phyloP scores from a whole-genome alignment of 2,329 filamentous ascomycete species.

The Fusarium illudens region DNA sequence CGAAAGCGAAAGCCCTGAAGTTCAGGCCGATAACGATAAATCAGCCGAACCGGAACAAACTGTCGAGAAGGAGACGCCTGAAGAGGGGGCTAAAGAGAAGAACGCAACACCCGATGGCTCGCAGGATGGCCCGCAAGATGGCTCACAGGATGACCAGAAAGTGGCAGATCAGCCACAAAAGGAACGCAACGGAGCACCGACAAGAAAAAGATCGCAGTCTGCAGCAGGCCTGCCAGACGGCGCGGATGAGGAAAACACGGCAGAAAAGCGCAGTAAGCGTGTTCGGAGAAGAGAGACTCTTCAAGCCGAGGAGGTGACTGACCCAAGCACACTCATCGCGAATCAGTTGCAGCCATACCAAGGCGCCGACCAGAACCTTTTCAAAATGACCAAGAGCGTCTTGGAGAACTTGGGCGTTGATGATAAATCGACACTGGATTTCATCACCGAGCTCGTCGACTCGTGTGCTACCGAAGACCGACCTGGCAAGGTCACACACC shows the following conservation, averaged over 20 bases:
- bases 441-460: constrained; percentile 61
- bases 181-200: constrained; percentile 51
- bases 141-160: constrained; percentile 39
- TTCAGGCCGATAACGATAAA: constrained; percentile 14
- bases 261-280: constrained; percentile 71
- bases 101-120: constrained; percentile 34
- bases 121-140: constrained; percentile 39
- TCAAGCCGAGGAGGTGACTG: constrained; percentile 60
- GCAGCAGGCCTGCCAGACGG: constrained; percentile 65
- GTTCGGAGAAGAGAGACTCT: constrained; percentile 66
- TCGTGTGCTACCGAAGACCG: constrained; percentile 62
- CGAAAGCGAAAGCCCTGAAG: constrained; percentile 24
- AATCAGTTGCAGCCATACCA: constrained; percentile 66
- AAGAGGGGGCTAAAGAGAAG: constrained; percentile 27
- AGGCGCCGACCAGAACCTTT: constrained; percentile 64
- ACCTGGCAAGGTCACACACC: constrained; percentile 56
- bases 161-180: constrained; percentile 44
- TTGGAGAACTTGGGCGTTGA: constrained; percentile 64
- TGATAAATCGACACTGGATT: constrained; percentile 56
- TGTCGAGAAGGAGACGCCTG: constrained; percentile 8
- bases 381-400: constrained; percentile 63
- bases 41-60: constrained; percentile 2
- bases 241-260: constrained; percentile 64
- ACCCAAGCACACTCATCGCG: constrained; percentile 61
- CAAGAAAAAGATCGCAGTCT: constrained; percentile 70